Evolutionary conservation across 106 monocot species (phyloP), one percentile per base, ranked within the genome.

Genomic region (Dioscorea zingiberensis): DNA sequence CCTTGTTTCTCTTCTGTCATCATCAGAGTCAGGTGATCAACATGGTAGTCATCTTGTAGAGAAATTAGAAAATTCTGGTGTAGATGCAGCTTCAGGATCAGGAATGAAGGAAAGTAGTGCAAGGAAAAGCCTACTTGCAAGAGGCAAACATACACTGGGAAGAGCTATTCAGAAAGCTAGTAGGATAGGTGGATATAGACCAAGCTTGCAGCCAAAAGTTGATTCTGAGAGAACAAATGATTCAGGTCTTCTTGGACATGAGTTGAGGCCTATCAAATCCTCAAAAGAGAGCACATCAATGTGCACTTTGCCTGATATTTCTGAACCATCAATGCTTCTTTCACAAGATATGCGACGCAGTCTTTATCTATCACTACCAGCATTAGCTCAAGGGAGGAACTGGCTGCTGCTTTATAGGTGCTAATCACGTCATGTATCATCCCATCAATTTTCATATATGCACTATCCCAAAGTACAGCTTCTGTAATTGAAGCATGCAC

Each of bases 381-480:
- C 78, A 74, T 38, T 87, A 32, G 82, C 71, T 67, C 81, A 89
- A 74, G 93, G 89, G 59, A 89, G 79, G 76, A 84, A 87, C 16
- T 93, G 93, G 98, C 64, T 99, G 21, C 76, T 99, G 54, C 81
- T 99, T 24, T 99, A 99, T 69, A 93, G 98, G 98, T 93, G 58
- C 58, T 21, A 16, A 73, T 49, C 12, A 60, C 21, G 29, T 46
- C 22, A 63, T 58, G 62, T 63, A 24, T 67, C 28, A 23, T 63
- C n/a, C 58, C 25, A 18, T 30, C 16, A 13, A 32, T 29, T 56
- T 58, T 25, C 38, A 38, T 38, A 8, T 38, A 38, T 10, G 6
- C 10, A 38, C 10, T 2, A 38, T 38, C 6, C 38, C 6, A 38
- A 8, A 38, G 10, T 6, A 38, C 38, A 38, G 38, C 38, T 38